Evolutionary conservation across 495 filamentous ascomycete species (phyloP), one percentile per base, ranked within the genome.

Genomic region (Thermothielavioides terrestris): DNA sequence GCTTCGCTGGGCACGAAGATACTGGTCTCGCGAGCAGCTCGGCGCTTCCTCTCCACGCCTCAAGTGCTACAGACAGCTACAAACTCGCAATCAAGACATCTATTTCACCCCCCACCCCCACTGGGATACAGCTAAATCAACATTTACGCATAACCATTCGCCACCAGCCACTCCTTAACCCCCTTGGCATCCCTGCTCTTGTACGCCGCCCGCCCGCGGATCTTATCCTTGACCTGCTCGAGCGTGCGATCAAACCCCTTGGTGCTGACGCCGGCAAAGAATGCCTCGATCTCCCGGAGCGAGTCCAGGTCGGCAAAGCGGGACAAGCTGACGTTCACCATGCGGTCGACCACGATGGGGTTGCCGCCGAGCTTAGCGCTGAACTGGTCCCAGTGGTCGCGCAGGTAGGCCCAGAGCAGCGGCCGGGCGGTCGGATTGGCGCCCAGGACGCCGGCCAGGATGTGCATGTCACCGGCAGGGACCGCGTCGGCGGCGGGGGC

Each of bases 321-420:
- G 41, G 77, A 75, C 51, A 98, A 72, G 18, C 79, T 80, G 55
- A 83, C 73, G 53, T 84, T 81, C 55, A 98, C 62, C 67, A 94
- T 92, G 18, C 89, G 81, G 68, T 96, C 90, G 42, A 95, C 71
- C 21, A 95, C 80, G 25, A 95, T 83, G 51, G 86, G 83, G 68
- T 94, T 95, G 1, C 51, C 84, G 30, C 54, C 80, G 41, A 96
- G 73, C 57, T 81, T 83, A 42, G 73, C 68, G 30, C 78, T 72
- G 15, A 95, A 74, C 34, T 69, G 67, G 9, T 72, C 69, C 86
- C 90, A 98, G 68, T 94, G 79, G 6, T 79, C 73, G 58, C 86
- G 85, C 50, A 94, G 76, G 65, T 85, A 95, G 35, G 83, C 71
- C 92, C 92, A 98, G 32, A 92, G 74, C 4, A 81, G 69, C 42